phyloP scores from a whole-genome alignment of 805 yeast genomes.

The Kluyveromyces siamensis region DNA sequence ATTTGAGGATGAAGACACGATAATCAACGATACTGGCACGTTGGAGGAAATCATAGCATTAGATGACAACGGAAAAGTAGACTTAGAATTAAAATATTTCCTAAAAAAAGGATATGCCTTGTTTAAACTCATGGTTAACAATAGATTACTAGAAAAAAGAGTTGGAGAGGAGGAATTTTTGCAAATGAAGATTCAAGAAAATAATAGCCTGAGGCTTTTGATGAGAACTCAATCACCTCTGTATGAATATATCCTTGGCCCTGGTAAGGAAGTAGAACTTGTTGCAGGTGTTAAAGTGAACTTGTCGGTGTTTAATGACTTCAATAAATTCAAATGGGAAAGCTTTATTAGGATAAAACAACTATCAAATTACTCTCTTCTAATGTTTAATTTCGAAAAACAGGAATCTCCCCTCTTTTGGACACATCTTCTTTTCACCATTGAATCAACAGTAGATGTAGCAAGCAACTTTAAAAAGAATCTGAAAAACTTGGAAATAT shows the following conservation, averaged over 20 bases:
- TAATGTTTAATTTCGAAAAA: conserved; percentile 7
- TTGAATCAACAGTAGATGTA: not conserved
- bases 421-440: conserved; percentile 3
- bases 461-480: not conserved
- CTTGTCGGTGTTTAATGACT: conserved; percentile 2
- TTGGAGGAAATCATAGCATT: conserved; percentile 3
- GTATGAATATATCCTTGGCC: not conserved
- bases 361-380: conserved; percentile 5
- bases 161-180: conserved; percentile 3
- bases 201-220: conserved; percentile 4
- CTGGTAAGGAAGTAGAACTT: not conserved
- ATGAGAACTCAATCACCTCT: conserved; percentile 2
- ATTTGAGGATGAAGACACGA: conserved; percentile 4
- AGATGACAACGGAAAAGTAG: conserved; percentile 7
- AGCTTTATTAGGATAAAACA: conserved; percentile 3
- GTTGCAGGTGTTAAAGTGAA: conserved; percentile 2
- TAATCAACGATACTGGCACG: conserved; percentile 5
- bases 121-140: conserved; percentile 3
- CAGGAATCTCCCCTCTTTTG: conserved; percentile 3
- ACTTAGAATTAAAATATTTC: conserved; percentile 4
- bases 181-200: conserved; percentile 4
- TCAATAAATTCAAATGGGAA: conserved; percentile 3
- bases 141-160: conserved; percentile 1
- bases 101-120: conserved; percentile 6
- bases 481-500: not conserved